These are phyloP conservation scores for Leptomonas seymouri DNA, from an alignment of 208 protist species.

Conservation along the genomic window DNA sequence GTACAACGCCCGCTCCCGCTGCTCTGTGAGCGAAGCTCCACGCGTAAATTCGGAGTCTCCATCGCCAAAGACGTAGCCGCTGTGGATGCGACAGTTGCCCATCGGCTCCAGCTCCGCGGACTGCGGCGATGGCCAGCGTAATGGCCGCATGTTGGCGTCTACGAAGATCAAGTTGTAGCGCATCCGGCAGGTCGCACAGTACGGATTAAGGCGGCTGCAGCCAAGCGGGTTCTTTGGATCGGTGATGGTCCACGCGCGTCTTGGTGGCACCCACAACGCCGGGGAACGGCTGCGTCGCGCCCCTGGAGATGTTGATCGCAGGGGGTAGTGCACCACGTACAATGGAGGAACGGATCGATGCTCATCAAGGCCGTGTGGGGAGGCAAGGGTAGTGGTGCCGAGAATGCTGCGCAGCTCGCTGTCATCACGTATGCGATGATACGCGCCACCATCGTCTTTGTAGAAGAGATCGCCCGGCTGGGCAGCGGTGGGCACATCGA, in stretches of 20 bases:
- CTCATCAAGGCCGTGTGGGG: neutral
- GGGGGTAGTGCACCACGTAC: constrained; percentile 30
- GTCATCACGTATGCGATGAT: constrained; percentile 21
- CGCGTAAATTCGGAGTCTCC: neutral
- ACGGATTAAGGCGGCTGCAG: constrained; percentile 79
- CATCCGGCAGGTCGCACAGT: constrained; percentile 74
- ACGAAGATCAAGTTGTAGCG: constrained; percentile 80
- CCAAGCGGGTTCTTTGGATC: constrained; percentile 50
- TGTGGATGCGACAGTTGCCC: constrained; percentile 48
- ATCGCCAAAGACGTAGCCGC: constrained; percentile 43
- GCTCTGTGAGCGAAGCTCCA: constrained; percentile 21
- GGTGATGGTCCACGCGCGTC: constrained; percentile 29
- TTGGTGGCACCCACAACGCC: constrained; percentile 9
- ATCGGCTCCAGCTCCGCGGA: constrained; percentile 34
- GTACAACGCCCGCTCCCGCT: constrained; percentile 21
- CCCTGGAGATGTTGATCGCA: neutral
- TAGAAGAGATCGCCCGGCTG: constrained; percentile 33
- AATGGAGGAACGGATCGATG: constrained; percentile 4
- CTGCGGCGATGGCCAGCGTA: constrained; percentile 45
- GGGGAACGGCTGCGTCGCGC: neutral
- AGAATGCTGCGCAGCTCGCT: constrained; percentile 11
- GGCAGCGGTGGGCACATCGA: neutral
- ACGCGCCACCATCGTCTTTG: constrained; percentile 15
- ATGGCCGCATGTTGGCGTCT: constrained; percentile 56
- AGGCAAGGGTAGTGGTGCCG: neutral